A percentile compares a stretch with the other conserved stretches of the same genome.
Evolutionary conservation across 75 land plant genomes (phyloP).

Genomic region (Cunninghamia lanceolata): DNA sequence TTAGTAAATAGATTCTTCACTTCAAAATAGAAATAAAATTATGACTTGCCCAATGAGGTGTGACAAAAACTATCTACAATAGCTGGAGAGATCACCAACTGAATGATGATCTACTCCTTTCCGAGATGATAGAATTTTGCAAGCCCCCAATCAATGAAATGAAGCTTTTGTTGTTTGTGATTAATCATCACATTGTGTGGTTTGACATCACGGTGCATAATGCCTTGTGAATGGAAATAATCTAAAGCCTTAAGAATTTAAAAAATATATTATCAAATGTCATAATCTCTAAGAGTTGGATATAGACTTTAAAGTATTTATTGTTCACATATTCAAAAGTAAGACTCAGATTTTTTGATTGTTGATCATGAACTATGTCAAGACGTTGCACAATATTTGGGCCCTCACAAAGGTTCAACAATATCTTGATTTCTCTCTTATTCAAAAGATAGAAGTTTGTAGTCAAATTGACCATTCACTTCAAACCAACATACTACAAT

Average conservation of each 20-base stretch:
- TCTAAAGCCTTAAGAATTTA: constrained; percentile 47
- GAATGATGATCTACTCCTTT: too few relatives aligned
- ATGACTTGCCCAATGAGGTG: too few relatives aligned
- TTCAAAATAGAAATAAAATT: too few relatives aligned
- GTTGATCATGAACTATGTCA: constrained; percentile 50
- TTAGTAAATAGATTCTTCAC: too few relatives aligned
- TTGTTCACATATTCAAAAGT: constrained; percentile 57
- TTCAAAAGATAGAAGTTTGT: too few relatives aligned
- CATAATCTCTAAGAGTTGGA: constrained; percentile 53
- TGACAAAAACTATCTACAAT: too few relatives aligned
- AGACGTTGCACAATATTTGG: constrained; percentile 51
- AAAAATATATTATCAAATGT: constrained; percentile 52
- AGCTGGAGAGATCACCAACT: too few relatives aligned
- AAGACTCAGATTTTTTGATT: constrained; percentile 52
- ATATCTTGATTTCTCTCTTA: constrained; percentile 56
- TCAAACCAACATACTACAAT: constrained; percentile 59
- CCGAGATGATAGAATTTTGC: constrained; percentile 35
- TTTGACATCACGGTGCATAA: constrained; percentile 32
- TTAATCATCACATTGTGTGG: constrained; percentile 37
- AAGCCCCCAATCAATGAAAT: constrained; percentile 36
- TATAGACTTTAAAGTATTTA: constrained; percentile 50
- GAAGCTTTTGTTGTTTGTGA: constrained; percentile 25
- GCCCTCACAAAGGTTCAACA: constrained; percentile 49
- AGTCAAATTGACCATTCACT: too few relatives aligned
- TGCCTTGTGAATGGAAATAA: constrained; percentile 3